These are phyloP conservation scores for Raddia guianensis DNA, from an alignment of 176 grass and related monocot genomes.

Conservation along the genomic window DNA sequence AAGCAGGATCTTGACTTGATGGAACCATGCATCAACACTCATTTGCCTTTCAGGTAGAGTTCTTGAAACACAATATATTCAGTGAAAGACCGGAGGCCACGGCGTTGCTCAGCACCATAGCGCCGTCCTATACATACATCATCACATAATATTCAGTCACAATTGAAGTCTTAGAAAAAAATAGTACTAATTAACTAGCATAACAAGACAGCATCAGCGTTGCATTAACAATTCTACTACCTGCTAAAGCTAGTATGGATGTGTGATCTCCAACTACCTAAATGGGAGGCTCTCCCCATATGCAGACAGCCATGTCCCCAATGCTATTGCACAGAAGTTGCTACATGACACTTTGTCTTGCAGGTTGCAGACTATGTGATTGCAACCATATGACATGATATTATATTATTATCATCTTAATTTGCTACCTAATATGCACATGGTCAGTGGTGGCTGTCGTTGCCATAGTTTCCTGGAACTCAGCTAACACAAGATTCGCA, in stretches of 20 bases:
- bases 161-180: too few relatives aligned
- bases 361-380: constrained; percentile 2
- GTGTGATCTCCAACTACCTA: constrained; percentile 30
- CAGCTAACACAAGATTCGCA: not conserved
- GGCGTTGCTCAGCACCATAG: too few relatives aligned
- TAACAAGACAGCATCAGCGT: constrained; percentile 25
- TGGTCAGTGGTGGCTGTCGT: constrained; percentile 13
- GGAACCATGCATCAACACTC: not conserved
- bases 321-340: constrained; percentile 4
- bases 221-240: constrained; percentile 19
- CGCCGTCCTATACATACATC: too few relatives aligned
- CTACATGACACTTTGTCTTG: constrained; percentile 13
- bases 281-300: constrained; percentile 11
- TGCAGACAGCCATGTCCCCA: constrained; percentile 21
- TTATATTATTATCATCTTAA: constrained; percentile 9
- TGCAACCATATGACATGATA: constrained; percentile 26
- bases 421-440: constrained; percentile 54
- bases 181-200: not conserved
- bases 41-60: constrained; percentile 1
- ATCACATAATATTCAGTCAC: too few relatives aligned
- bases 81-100: constrained; percentile 21
- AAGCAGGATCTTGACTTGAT: not conserved
- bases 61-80: not conserved
- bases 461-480: constrained; percentile 13
- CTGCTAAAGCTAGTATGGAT: constrained; percentile 40